Base-by-base conservation (phyloP, 1,139 yeast species). In the Magnusiomyces tetraspermus region DNA sequence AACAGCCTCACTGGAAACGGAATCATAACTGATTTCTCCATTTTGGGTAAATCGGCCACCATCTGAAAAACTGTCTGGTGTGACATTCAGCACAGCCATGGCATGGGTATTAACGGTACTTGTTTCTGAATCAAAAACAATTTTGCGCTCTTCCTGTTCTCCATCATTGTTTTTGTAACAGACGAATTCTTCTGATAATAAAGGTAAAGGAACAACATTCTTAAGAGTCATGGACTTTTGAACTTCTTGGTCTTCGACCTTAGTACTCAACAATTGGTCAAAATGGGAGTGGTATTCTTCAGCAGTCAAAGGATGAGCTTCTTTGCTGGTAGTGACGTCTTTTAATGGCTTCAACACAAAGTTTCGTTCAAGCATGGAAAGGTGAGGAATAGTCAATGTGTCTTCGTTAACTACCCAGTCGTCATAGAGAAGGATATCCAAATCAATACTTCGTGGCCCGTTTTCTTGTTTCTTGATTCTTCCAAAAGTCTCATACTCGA, bases 41-140 rank as follows among this genome's bases (percentile, higher is more conserved):
- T 70, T 66, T 26, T 73, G 60, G 26, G 63, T 62, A 33, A 46
- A 46, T n/a, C 48, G 40, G 0, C 95, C 90, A 0, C 96, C 97
- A 67, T 94, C 98, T 51, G 96, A 87, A 63, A 92, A 92, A 0
- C 97, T 89, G 65, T 94, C 97, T 0, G 97, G 97, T 0, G 98
- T 92, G 22, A 85, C 77, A 63, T 92, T 92, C 55, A 92, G 67
- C 48, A 92, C 83, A 1, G 90, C 95, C 98, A 92, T 92, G 50
- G 89, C 67, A 56, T 60, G 54, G 50, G 76, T 60, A 33, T 61
- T 57, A 50, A 44, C 41, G 4, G 57, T 57, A 46, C 60, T 58
- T 38, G 53, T 48, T 2, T 54, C 54, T 11, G 68, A 63, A 50
- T 65, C 69, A 51, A 60, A 60, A 3, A 56, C 56, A n/a, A 64